Evolutionary conservation across 23 red algal genomes (phyloP).

Genomic region (Gracilaria caudata): DNA sequence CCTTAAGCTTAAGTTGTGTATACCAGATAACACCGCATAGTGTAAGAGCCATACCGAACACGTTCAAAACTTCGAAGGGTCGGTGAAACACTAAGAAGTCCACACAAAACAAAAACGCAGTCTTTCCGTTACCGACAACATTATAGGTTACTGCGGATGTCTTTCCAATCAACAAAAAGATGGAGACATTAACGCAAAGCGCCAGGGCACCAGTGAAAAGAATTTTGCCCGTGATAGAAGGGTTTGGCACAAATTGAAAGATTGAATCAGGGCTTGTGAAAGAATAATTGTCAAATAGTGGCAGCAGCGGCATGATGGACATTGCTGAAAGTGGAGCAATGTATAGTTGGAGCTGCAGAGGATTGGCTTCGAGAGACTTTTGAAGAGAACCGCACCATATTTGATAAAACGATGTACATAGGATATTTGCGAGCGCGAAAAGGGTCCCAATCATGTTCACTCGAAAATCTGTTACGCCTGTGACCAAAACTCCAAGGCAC

Average conservation of each 20-base stretch:
- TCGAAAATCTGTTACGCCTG: slow-evolving; percentile 74
- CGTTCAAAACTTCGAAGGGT: slow-evolving; percentile 75
- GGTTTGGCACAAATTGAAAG: slow-evolving; percentile 68
- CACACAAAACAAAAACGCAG: slow-evolving; percentile 80
- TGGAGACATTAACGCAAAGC: slow-evolving; percentile 92
- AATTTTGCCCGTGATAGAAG: slow-evolving; percentile 29
- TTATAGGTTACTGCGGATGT: slow-evolving; percentile 97
- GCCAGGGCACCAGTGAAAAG: slow-evolving; percentile 82
- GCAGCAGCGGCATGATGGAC: slow-evolving; percentile 84
- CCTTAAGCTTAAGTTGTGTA: slow-evolving; percentile 81
- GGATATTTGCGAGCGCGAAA: slow-evolving; percentile 77
- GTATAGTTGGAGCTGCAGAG: slow-evolving; percentile 94
- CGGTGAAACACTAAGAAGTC: slow-evolving; percentile 88
- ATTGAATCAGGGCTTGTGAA: slow-evolving; percentile 53
- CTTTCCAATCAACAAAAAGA: slow-evolving; percentile 92
- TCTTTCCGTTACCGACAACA: slow-evolving; percentile 95
- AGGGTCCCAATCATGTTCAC: slow-evolving; percentile 79
- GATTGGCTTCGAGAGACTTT: slow-evolving; percentile 87
- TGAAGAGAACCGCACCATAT: slow-evolving; percentile 92
- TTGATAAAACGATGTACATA: slow-evolving; percentile 94
- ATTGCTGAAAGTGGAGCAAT: slow-evolving; percentile 92
- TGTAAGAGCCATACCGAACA: slow-evolving; percentile 80
- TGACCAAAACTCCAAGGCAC: slow-evolving; percentile 78
- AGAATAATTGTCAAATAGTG: slow-evolving; percentile 87
- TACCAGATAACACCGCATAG: slow-evolving; percentile 88